Conservation (phyloP, 2,329 filamentous ascomycete genomes). For the Paecilomyces niveus region DNA sequence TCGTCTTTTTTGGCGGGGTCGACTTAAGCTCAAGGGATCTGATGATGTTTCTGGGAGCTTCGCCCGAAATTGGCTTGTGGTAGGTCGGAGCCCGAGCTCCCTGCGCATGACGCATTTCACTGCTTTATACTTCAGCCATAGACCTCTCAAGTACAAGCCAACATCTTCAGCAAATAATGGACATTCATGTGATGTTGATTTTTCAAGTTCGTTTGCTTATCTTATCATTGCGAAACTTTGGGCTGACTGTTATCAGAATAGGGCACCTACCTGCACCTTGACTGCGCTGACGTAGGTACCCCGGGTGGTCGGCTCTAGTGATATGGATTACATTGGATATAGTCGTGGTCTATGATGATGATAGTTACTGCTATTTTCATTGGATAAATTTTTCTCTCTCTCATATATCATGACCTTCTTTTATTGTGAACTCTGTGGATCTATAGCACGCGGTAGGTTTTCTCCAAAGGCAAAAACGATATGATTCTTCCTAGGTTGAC, state of each 20-base stretch:
- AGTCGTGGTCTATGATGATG: too few relatives aligned
- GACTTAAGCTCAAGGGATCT: not conserved
- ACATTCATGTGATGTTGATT: not conserved
- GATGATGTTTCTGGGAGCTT: not conserved
- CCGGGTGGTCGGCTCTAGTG: not conserved
- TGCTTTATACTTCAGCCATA: not conserved
- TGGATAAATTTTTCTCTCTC: too few relatives aligned
- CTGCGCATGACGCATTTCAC: not conserved
- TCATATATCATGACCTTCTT: too few relatives aligned
- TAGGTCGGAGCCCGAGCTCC: not conserved
- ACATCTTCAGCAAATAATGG: not conserved
- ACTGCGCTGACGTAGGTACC: not conserved
- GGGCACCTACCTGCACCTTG: not conserved
- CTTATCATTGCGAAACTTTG: not conserved
- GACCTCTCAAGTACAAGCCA: not conserved
- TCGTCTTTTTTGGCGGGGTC: not conserved
- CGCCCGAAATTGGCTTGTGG: not conserved
- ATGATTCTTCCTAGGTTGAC: too few relatives aligned
- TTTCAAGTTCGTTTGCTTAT: not conserved
- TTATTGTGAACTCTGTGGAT: too few relatives aligned
- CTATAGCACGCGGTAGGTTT: too few relatives aligned
- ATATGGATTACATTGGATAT: too few relatives aligned
- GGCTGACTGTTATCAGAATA: not conserved
- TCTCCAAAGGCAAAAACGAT: too few relatives aligned
- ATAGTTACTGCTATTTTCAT: too few relatives aligned